Evolutionary conservation across 805 yeast species (phyloP), one percentile per base, ranked within the genome.

Genomic region (Candida ovalis): DNA sequence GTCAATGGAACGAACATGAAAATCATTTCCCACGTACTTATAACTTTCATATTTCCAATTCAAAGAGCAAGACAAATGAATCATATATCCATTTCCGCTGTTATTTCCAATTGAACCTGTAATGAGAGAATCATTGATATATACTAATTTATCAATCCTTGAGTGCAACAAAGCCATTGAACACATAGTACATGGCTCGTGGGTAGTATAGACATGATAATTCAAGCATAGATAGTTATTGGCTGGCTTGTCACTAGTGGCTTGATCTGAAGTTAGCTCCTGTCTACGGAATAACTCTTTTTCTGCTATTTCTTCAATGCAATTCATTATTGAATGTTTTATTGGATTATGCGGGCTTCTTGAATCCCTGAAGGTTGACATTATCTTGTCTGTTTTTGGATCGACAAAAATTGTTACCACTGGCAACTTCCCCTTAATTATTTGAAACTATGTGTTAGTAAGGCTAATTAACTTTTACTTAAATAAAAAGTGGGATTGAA

Each of bases 171-270:
- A 71, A 0, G 98, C 98, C 99, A 94, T 94, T 6, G 88, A 70
- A 61, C 99, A 94, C 97, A 92, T 94, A 0, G 88, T 79, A 60
- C 99, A 94, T 0, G 99, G 99, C 64, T 94, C 99, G 62, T 90
- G 96, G 0, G 96, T 86, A 1, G 95, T 86, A 61, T 86, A 89
- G 0, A 94, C 89, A 51, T 87, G 82, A 54, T 81, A 75, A 46
- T 83, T 78, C 32, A 84, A 77, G 61, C 98, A 91, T 2, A 94
- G 73, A 60, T 94, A 94, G 27, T 58, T 55, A 50, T 66, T 58
- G 2, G 48, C 44, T 15, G 45, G 4, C n/a, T 22, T 24, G 12
- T 39, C 21, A n/a, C 17, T 23, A 2, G 19, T 13, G 41, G 42
- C 28, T 48, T 40, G 22, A n/a, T 18, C 22, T n/a, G 38, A 12